Conservation (phyloP, 352 stramenopile species). For the Elongisporangium prolatum region DNA sequence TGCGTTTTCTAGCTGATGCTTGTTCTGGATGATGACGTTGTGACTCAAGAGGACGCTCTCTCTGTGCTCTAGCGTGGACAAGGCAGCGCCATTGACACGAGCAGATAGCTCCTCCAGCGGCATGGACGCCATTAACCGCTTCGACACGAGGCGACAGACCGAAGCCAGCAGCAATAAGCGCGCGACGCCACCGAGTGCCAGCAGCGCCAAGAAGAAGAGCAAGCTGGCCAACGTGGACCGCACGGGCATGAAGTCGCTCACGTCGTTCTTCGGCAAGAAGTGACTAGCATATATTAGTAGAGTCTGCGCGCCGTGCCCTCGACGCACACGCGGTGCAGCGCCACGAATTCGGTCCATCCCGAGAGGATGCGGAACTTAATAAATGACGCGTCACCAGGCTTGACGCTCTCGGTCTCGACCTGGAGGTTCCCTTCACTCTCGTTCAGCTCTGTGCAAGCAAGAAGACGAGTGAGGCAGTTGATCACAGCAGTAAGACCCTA, state of each 20-base stretch:
- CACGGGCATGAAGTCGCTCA: constrained; percentile 80
- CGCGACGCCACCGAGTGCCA: constrained; percentile 18
- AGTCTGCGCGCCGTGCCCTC: constrained; percentile 50
- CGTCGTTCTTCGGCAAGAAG: constrained; percentile 81
- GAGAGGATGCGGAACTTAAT: constrained; percentile 84
- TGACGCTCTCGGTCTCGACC: constrained; percentile 70
- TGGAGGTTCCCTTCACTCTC: constrained; percentile 83
- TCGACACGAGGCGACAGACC: constrained; percentile 21
- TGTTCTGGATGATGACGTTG: neutral
- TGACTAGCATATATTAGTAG: constrained; percentile 13
- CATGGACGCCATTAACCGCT: constrained; percentile 22
- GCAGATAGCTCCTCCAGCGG: neutral
- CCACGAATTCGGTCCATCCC: constrained; percentile 77
- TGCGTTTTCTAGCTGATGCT: constrained; percentile 17
- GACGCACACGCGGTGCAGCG: constrained; percentile 72
- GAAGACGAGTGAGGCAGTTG: neutral
- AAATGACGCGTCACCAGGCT: constrained; percentile 69
- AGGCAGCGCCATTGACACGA: neutral
- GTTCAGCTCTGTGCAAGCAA: constrained; percentile 39
- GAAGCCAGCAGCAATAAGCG: constrained; percentile 30
- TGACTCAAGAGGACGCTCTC: neutral
- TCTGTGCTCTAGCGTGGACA: neutral
- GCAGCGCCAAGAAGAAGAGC: constrained; percentile 68
- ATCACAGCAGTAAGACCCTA: neutral
- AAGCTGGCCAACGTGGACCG: constrained; percentile 74